Evolutionary conservation across 2,329 filamentous ascomycete species (phyloP), one percentile per base, ranked within the genome.

Genomic region (Alternaria atra): DNA sequence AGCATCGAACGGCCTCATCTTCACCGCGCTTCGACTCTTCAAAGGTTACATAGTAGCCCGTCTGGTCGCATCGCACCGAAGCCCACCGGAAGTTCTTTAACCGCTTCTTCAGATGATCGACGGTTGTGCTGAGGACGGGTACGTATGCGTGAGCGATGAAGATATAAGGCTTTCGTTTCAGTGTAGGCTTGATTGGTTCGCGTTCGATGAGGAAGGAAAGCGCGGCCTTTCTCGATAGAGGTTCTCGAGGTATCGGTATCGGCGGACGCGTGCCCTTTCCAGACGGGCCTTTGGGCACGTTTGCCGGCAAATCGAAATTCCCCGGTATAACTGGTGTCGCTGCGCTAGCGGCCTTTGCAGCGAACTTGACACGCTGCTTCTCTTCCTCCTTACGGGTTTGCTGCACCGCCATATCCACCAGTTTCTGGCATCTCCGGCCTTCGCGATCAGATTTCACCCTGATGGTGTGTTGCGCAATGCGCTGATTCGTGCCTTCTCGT

Each of bases 1-100:
- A 94, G 75, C 94, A 97, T 63, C 91, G 86, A 68, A 92, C 90
- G 0, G 93, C 90, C 79, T 97, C 93, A 56, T 89, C 84, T 70
- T 93, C 90, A 3, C 94, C 94, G 8, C 85, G 84, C 55, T 87
- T 86, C 2, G 89, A 92, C 70, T 94, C 90, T 52, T 91, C 88
- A 73, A 99, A 99, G n/a, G 93, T 84, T 53, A 98, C 88, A 76
- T 92, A 98, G 78, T 97, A 99, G 0, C 95, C 95, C 0, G 89
- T 90, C 60, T 88, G 88, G 76, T 99, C 95, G 61, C 91, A 88
- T 34, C 93, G 87, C 52, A 99, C 90, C 51, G 93, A 89, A 65
- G 92, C 89, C 80, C 94, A 92, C 60, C 87, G 84, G 76, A 91
- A 97, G 52, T 89, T 88, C 78, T 94, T 95, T 55, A 98, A 83